Evolutionary conservation across 805 yeast species (phyloP).

Genomic region (Schizosaccharomyces japonicus): DNA sequence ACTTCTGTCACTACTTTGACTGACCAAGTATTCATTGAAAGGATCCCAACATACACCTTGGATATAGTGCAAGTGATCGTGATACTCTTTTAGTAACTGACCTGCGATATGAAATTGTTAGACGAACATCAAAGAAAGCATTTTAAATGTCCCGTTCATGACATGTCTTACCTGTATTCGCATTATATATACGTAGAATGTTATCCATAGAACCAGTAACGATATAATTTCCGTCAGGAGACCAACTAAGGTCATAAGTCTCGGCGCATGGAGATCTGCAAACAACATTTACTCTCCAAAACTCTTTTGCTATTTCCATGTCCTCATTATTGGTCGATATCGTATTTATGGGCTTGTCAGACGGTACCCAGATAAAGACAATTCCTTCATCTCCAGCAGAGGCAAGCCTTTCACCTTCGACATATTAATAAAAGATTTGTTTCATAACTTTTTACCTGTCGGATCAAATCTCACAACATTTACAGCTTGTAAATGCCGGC

Average conservation of each 20-base stretch:
- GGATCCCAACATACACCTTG: constrained; percentile 98
- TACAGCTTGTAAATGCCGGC: constrained; percentile 85
- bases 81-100: constrained; percentile 25
- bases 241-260: constrained; percentile 81
- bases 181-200: constrained; percentile 42
- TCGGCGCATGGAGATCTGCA: constrained; percentile 44
- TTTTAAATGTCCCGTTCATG: neutral
- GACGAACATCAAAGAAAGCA: neutral
- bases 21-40: constrained; percentile 42
- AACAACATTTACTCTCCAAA: constrained; percentile 45
- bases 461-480: constrained; percentile 68
- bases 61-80: constrained; percentile 67
- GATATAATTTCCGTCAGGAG: constrained; percentile 54
- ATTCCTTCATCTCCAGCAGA: constrained; percentile 92
- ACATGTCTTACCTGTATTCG: constrained; percentile 27
- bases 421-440: neutral
- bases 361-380: constrained; percentile 49
- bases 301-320: constrained; percentile 27
- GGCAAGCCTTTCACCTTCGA: constrained; percentile 30
- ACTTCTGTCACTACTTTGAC: constrained; percentile 76
- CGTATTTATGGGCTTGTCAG: constrained; percentile 11
- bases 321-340: constrained; percentile 21
- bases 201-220: constrained; percentile 89
- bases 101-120: neutral
- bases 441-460: constrained; percentile 21